Base-by-base conservation (phyloP, 2,329 filamentous ascomycete species). In the Cladophialophora chaetospira region DNA sequence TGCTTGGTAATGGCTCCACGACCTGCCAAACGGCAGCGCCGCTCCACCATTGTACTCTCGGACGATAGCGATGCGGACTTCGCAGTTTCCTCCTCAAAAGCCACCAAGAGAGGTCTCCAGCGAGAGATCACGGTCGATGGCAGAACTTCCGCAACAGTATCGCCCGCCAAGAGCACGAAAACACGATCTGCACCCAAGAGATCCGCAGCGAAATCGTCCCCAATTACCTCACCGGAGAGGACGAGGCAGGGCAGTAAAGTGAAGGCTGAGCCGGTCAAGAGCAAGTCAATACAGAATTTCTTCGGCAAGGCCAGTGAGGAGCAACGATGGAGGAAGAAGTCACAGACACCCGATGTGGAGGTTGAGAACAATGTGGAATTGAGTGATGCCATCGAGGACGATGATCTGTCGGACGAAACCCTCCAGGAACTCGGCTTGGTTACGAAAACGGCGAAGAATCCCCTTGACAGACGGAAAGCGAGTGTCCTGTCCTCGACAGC, bases 251-350 rank as follows among this genome's bases (percentile, higher is more conserved):
- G 31, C 19, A 57, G 61, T 31, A 59, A 43, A 36, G 28, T 45
- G 8, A 60, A 50, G 42, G 61, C 53, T 25, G 46, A 64, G 33
- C 56, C 54, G 10, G 53, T 61, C 4, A 66, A 68, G 42, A 63
- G 65, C 3, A 73, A 69, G 46, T 73, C 75, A 1, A 59, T 78
- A 11, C 71, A 74, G 38, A 70, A 61, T n/a, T 76, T 76, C 60
- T 77, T 77, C 51, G 66, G 66, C 11, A 69, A 71, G 29, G 69
- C 70, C n/a, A 71, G 66, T 17, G 69, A 74, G 28, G 69, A 72
- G 40, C 70, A 75, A 53, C 67, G 72, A 69, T 74, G 72, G 72
- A 62, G 66, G 11, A 67, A 60, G 35, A 68, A 68, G 36, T 66
- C 67, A 38, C 65, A 67, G 36, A 58, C 65, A 4, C 61, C 62